Conservation (phyloP, 2,329 filamentous ascomycete species). For the Incumbomyces delicatus region DNA sequence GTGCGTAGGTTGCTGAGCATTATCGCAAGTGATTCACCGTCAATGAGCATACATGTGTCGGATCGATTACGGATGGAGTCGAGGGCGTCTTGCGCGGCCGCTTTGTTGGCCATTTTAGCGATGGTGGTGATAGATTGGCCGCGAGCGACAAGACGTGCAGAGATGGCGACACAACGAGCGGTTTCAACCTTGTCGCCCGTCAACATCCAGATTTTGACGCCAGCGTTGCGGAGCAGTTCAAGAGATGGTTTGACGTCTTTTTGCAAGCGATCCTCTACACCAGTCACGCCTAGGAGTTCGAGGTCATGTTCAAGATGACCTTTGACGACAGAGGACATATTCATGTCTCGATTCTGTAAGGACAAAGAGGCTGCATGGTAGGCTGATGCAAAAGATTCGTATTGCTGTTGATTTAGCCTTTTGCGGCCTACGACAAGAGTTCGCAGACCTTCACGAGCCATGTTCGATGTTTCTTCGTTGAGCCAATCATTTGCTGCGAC, state of each 20-base stretch:
- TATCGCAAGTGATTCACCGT: constrained; percentile 79
- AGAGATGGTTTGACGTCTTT: constrained; percentile 90
- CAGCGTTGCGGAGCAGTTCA: constrained; percentile 88
- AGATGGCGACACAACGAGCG: constrained; percentile 88
- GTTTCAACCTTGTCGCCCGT: constrained; percentile 98
- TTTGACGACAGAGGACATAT: constrained; percentile 70
- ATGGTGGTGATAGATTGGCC: constrained; percentile 96
- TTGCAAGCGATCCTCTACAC: constrained; percentile 94
- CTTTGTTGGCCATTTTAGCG: constrained; percentile 70
- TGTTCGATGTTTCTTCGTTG: constrained; percentile 97
- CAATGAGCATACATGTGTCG: constrained; percentile 83
- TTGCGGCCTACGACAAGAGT: constrained; percentile 94
- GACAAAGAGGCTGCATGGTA: constrained; percentile 74
- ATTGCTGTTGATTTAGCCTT: constrained; percentile 66
- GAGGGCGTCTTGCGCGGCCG: constrained; percentile 76
- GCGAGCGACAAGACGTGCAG: constrained; percentile 82
- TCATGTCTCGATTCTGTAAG: constrained; percentile 67
- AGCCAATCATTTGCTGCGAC: constrained; percentile 97
- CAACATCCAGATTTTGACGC: constrained; percentile 99
- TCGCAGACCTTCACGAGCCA: constrained; percentile 90
- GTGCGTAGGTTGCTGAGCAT: constrained; percentile 73
- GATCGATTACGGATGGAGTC: constrained; percentile 78
- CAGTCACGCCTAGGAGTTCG: constrained; percentile 91
- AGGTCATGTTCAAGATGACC: constrained; percentile 78
- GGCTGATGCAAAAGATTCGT: constrained; percentile 64